Evolutionary conservation across 1,139 yeast species (phyloP).

Genomic region (Kodamaea anthophila): DNA sequence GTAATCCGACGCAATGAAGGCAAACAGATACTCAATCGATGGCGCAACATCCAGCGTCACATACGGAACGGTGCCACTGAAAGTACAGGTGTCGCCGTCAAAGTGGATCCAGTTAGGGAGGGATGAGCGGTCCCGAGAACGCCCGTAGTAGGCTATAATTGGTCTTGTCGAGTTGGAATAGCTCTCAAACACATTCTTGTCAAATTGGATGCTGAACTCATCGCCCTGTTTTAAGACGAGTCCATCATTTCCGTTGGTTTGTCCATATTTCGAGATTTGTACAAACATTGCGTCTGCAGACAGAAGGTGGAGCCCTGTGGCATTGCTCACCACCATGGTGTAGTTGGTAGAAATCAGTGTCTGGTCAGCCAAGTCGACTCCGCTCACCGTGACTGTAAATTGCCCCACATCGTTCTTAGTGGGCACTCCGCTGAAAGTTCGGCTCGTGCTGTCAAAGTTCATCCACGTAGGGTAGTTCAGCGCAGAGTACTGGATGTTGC

Average conservation of each 20-base stretch:
- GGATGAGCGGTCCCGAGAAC: constrained; percentile 74
- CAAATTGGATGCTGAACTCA: constrained; percentile 57
- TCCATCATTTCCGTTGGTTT: constrained; percentile 69
- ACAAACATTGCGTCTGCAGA: constrained; percentile 36
- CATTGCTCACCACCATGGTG: constrained; percentile 52
- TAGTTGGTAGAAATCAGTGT: constrained; percentile 43
- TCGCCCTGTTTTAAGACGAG: constrained; percentile 69
- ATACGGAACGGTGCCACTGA: constrained; percentile 83
- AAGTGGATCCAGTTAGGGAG: constrained; percentile 86
- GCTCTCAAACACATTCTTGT: constrained; percentile 47
- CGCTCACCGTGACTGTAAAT: constrained; percentile 48
- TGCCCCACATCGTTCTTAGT: constrained; percentile 35
- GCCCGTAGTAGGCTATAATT: constrained; percentile 74
- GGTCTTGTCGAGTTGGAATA: constrained; percentile 37
- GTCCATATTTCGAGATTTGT: constrained; percentile 52
- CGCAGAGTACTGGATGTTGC: constrained; percentile 47
- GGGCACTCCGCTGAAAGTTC: constrained; percentile 72
- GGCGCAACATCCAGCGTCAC: constrained; percentile 86
- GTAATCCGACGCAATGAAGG: constrained; percentile 74
- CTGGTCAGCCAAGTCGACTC: constrained; percentile 52
- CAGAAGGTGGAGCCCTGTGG: constrained; percentile 44
- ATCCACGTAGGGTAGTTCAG: constrained; percentile 72
- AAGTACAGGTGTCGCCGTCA: constrained; percentile 55
- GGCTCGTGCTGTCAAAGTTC: constrained; percentile 52
- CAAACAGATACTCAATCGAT: constrained; percentile 64